Evolutionary conservation across 371 early-diverging fungal genomes (phyloP).

Genomic region (Capillidium heterosporum): DNA sequence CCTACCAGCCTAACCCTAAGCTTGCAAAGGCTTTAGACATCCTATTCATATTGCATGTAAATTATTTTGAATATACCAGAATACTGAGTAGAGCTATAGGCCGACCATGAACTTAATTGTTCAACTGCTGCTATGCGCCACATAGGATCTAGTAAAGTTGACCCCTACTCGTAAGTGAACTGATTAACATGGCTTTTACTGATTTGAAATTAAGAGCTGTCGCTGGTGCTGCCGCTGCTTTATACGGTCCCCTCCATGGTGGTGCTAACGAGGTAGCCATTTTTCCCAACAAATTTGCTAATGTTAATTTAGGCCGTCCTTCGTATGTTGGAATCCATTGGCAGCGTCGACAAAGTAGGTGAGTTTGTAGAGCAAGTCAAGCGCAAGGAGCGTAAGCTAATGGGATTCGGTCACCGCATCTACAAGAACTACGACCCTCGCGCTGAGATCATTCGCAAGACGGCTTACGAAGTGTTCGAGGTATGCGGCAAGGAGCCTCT

Average conservation of each 20-base stretch:
- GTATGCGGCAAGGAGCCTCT: conserved; percentile 26
- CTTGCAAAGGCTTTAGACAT: conserved; percentile 28
- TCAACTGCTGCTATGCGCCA: conserved; percentile 43
- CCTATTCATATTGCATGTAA: conserved; percentile 37
- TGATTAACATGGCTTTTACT: neutral
- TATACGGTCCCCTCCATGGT: conserved; percentile 36
- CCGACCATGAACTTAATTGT: conserved; percentile 26
- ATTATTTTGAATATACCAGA: conserved; percentile 8
- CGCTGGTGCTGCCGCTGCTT: conserved; percentile 11
- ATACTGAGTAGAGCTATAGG: neutral
- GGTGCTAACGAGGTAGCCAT: conserved; percentile 23
- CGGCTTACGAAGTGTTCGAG: conserved; percentile 37
- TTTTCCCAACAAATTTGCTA: conserved; percentile 12
- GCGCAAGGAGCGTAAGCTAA: conserved; percentile 24
- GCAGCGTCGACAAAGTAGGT: conserved; percentile 23
- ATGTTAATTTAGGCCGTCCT: conserved; percentile 18
- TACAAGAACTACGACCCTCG: conserved; percentile 36
- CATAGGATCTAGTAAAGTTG: conserved; percentile 26
- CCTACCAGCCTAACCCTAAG: conserved; percentile 27
- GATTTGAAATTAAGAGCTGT: conserved; percentile 4
- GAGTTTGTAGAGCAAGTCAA: conserved; percentile 27
- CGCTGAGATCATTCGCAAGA: conserved; percentile 20
- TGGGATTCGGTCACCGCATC: conserved; percentile 36
- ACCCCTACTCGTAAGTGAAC: conserved; percentile 26
- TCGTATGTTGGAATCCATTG: conserved; percentile 31